phyloP scores from a whole-genome alignment of 2,329 filamentous ascomycete genomes.

The Phaeosphaeria sp. region DNA sequence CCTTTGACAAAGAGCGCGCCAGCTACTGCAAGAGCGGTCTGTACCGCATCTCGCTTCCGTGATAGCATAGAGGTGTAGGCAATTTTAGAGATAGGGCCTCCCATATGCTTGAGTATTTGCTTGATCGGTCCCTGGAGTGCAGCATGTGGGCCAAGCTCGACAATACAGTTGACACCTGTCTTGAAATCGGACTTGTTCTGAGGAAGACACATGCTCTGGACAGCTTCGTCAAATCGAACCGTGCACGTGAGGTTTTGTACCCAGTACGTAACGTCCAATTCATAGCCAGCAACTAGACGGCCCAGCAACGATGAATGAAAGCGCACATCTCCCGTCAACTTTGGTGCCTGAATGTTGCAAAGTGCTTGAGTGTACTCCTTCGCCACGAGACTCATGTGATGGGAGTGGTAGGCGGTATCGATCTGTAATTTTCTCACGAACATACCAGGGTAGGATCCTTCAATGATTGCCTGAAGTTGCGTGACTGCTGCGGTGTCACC shows the following conservation, averaged over 20 bases:
- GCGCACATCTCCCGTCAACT: conserved; percentile 9
- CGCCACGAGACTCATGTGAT: conserved; percentile 29
- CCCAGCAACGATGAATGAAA: conserved; percentile 30
- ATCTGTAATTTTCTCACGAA: conserved; percentile 52
- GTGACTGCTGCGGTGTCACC: conserved; percentile 51
- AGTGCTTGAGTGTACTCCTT: conserved; percentile 35
- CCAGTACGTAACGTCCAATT: conserved; percentile 28
- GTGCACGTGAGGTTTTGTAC: conserved; percentile 28
- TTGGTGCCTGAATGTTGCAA: conserved; percentile 26
- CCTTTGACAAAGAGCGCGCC: conserved; percentile 19
- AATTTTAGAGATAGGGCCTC: conserved; percentile 22
- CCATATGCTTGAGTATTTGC: conserved; percentile 23
- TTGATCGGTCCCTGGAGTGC: conserved; percentile 33
- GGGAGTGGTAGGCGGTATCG: conserved; percentile 54
- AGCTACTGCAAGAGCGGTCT: conserved; percentile 24
- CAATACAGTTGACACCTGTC: conserved; percentile 22
- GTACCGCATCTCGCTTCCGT: conserved; percentile 30
- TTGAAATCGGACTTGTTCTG: conserved; percentile 10
- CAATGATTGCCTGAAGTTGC: conserved; percentile 40
- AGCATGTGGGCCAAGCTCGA: conserved; percentile 33
- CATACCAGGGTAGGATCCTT: conserved; percentile 40
- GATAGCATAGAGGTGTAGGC: conserved; percentile 21
- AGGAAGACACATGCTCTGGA: conserved; percentile 14
- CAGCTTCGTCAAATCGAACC: conserved; percentile 23
- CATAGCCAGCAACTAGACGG: conserved; percentile 5